These are phyloP conservation scores for Ceratocystis ficicola DNA, from an alignment of 2,329 filamentous ascomycete species.

Conservation along the genomic window DNA sequence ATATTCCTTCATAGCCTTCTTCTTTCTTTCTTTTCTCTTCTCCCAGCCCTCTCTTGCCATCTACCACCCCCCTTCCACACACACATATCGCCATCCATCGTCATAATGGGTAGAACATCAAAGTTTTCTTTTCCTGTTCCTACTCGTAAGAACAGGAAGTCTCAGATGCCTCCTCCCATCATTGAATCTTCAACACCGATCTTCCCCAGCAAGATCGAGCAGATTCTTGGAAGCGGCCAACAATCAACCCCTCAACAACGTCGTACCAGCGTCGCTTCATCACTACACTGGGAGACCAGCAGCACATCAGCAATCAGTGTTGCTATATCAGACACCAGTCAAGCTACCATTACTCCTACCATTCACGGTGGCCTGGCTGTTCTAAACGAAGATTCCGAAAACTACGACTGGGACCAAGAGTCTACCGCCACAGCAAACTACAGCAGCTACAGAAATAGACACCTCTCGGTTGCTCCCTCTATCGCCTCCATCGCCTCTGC, in stretches of 20 bases:
- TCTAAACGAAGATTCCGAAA: constrained; percentile 17
- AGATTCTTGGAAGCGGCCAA: constrained; percentile 20
- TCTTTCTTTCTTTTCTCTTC: constrained; percentile 6
- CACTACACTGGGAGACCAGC: constrained; percentile 17
- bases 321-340: constrained; percentile 16
- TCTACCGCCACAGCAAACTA: constrained; percentile 15
- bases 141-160: constrained; percentile 20
- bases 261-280: constrained; percentile 17
- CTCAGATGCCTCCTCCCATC: constrained; percentile 16
- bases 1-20: constrained; percentile 15
- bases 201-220: constrained; percentile 18
- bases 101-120: constrained; percentile 21
- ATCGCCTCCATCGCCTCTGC: constrained; percentile 26
- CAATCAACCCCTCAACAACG: constrained; percentile 8
- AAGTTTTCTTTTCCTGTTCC: constrained; percentile 22
- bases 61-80: neutral
- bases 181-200: constrained; percentile 13
- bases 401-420: constrained; percentile 19
- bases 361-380: constrained; percentile 13
- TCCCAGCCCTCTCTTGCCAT: neutral
- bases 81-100: neutral
- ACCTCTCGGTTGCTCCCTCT: constrained; percentile 23
- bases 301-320: constrained; percentile 18
- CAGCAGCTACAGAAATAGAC: constrained; percentile 11
- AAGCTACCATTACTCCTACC: constrained; percentile 14